A percentile compares a stretch with the other conserved stretches of the same genome.
Evolutionary conservation across 306 rosid genomes (phyloP).

Genomic region (Myrica gale): DNA sequence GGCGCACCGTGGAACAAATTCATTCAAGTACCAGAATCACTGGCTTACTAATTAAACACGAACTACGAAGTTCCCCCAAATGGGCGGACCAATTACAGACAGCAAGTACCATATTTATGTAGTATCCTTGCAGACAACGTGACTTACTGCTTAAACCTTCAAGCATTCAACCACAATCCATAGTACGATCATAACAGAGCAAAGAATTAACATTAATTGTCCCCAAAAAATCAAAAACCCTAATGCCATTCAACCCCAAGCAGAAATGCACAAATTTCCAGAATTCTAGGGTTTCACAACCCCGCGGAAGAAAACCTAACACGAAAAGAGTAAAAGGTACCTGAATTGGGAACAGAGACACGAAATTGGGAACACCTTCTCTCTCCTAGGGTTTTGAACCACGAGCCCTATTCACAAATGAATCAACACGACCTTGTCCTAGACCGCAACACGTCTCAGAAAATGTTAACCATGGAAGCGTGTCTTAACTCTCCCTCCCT

Average conservation of each 20-base stretch:
- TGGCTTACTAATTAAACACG: conserved; percentile 32
- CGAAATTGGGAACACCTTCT: conserved; percentile 25
- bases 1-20: conserved; percentile 13
- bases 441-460: conserved; percentile 36
- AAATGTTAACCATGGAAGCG: conserved; percentile 68
- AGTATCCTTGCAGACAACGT: conserved; percentile 27
- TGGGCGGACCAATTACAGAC: conserved; percentile 22
- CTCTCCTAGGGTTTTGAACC: conserved; percentile 90
- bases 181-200: conserved; percentile 28
- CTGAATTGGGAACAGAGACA: conserved; percentile 38
- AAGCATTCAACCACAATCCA: conserved; percentile 65
- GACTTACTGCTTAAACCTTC: conserved; percentile 28
- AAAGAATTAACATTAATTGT: conserved; percentile 26
- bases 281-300: conserved; percentile 79
- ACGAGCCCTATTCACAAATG: conserved; percentile 29
- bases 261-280: conserved; percentile 40
- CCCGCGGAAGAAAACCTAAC: conserved; percentile 34
- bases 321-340: conserved; percentile 43
- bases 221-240: conserved; percentile 43
- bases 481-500: conserved; percentile 25
- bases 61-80: conserved; percentile 33
- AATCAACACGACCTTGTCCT: conserved; percentile 47
- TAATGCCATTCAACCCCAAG: conserved; percentile 38
- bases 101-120: conserved; percentile 36
- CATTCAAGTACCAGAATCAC: conserved; percentile 33